Base-by-base conservation (phyloP, 2,329 filamentous ascomycete genomes). In the Myriosclerotinia duriaeana region DNA sequence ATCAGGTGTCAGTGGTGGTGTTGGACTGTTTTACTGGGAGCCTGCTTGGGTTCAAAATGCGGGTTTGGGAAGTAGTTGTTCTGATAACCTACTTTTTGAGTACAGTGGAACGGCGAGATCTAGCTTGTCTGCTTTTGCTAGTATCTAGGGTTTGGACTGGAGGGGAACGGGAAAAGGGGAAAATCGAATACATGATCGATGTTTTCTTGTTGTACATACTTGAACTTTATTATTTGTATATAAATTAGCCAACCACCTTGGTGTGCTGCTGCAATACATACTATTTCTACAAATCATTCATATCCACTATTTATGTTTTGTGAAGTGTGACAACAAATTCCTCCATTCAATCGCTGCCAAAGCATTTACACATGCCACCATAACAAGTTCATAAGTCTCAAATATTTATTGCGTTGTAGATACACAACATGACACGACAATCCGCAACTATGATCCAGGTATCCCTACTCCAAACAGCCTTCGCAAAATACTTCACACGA, bases 21-120 rank as follows among this genome's bases (percentile, higher is more conserved):
- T 79, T 38, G 89, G 88, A 0, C 54, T 92, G 9, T 91, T 88
- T 69, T 92, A 91, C 71, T 92, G 89, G 89, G 89, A 92, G 75
- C 88, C 88, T 0, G 86, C 85, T 0, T 92, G 88, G 88, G 80
- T 91, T 69, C 80, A 86, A 53, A 91, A 90, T 76, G 82, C 84
- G 14, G 83, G 77, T 0, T 76, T 91, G 62, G 88, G 88, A 1
- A 89, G 87, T 22, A 88, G 86, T 53, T 90, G 88, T 73, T 78
- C 80, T 22, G 85, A 86, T 71, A 89, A 88, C 76, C 79, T 87
- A 54, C 81, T 90, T 81, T 86, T 90, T 63, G 78, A 81, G 66
- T 81, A 79, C 69, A 79, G 80, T 2, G 83, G 86, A 3, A 80
- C 80, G 64, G 85, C 82, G 5, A 79, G 86, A 70, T 82, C 80